Evolutionary conservation across 805 yeast species (phyloP).

Genomic region (Aciculoconidium aculeatum): DNA sequence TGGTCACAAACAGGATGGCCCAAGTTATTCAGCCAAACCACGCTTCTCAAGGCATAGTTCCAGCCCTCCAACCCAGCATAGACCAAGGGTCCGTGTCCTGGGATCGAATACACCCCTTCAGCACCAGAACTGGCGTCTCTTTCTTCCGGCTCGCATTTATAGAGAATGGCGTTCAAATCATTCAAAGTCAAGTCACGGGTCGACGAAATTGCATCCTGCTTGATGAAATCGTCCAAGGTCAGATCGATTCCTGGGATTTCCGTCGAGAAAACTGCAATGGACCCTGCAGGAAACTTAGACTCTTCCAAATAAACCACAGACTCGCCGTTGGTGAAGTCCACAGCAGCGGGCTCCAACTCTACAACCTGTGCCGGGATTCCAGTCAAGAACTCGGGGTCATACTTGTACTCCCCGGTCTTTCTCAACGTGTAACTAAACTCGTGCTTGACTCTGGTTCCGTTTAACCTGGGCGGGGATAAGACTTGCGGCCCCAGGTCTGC

Average conservation of each 20-base stretch:
- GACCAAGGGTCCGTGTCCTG: conserved; percentile 64
- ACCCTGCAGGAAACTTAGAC: conserved; percentile 73
- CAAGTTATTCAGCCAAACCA: conserved; percentile 65
- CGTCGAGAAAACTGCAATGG: conserved; percentile 80
- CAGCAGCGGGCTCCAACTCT: conserved; percentile 44
- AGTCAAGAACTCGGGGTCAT: conserved; percentile 38
- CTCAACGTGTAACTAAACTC: conserved; percentile 55
- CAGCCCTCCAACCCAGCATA: conserved; percentile 95
- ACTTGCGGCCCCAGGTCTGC: conserved; percentile 39
- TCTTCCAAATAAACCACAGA: conserved; percentile 55
- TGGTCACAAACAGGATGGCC: conserved; percentile 83
- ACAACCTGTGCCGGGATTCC: conserved; percentile 64
- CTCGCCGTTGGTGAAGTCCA: conserved; percentile 38
- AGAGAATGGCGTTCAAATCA: conserved; percentile 72
- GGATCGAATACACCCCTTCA: conserved; percentile 71
- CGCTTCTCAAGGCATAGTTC: conserved; percentile 59
- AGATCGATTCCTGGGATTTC: conserved; percentile 59
- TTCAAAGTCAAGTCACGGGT: conserved; percentile 53
- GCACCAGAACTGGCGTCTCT: conserved; percentile 68
- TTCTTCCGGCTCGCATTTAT: conserved; percentile 82
- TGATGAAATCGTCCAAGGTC: conserved; percentile 58
- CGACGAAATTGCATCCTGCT: conserved; percentile 73
- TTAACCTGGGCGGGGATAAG: conserved; percentile 51
- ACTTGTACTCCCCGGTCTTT: conserved; percentile 44
- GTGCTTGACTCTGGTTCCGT: conserved; percentile 54